Conservation (phyloP, 495 filamentous ascomycete genomes). For the Trichocladium uniseriatum region DNA sequence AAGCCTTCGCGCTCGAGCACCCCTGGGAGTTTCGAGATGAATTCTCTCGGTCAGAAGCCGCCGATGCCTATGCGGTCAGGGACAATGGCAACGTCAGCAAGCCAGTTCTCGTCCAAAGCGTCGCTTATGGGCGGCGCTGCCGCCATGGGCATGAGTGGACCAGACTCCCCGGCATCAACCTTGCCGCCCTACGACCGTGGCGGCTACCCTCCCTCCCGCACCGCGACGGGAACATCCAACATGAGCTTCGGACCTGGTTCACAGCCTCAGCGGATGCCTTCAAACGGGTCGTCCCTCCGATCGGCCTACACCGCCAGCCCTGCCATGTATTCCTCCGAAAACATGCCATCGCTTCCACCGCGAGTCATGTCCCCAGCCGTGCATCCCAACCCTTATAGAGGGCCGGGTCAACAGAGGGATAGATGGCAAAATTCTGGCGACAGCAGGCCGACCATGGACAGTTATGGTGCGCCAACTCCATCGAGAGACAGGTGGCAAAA, state of each 20-base stretch:
- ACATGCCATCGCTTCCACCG: constrained; percentile 27
- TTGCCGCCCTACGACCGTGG: constrained; percentile 30
- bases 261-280: constrained; percentile 9
- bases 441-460: constrained; percentile 9
- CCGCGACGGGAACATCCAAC: constrained; percentile 23
- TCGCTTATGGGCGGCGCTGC: constrained; percentile 51
- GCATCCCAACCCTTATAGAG: constrained; percentile 20
- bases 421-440: constrained; percentile 4
- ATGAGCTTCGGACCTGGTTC: constrained; percentile 43
- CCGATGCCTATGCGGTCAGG: constrained; percentile 31
- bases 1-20: constrained; percentile 51
- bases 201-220: constrained; percentile 25
- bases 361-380: constrained; percentile 24
- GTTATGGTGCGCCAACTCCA: constrained; percentile 18
- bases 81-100: constrained; percentile 27
- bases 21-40: constrained; percentile 40
- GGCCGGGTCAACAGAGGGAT: constrained; percentile 10
- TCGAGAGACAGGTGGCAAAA: constrained; percentile 3
- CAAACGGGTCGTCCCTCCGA: constrained; percentile 8
- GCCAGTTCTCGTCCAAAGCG: constrained; percentile 45
- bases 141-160: constrained; percentile 48
- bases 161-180: constrained; percentile 36
- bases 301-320: constrained; percentile 26
- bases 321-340: constrained; percentile 24
- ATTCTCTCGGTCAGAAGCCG: constrained; percentile 36